Conservation (phyloP, 2,329 filamentous ascomycete species). For the Aspergillus brunneoviolaceus region DNA sequence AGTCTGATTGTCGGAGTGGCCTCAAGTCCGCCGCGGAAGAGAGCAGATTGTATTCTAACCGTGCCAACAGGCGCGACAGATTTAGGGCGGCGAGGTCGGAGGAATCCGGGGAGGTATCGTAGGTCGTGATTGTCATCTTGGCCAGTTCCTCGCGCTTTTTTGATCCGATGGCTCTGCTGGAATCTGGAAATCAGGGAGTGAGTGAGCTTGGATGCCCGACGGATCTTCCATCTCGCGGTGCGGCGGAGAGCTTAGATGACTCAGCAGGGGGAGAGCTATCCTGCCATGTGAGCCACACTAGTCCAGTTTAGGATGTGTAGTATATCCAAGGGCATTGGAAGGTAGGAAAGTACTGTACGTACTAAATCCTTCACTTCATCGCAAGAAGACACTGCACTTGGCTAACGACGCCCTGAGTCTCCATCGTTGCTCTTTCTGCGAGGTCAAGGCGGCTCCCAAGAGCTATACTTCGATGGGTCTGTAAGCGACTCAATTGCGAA, state of each 20-base stretch:
- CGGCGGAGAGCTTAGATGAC: constrained; percentile 1
- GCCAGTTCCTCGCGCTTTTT: background rate
- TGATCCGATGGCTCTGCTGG: background rate
- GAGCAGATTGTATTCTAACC: constrained; percentile 46
- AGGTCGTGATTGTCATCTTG: constrained; percentile 25
- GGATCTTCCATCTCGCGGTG: background rate
- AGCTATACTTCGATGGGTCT: too few species aligned
- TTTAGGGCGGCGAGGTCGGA: constrained; percentile 39
- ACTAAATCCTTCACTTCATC: too few species aligned
- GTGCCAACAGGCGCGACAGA: constrained; percentile 43
- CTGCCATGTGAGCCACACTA: background rate
- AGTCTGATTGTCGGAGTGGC: constrained; percentile 39
- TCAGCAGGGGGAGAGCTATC: background rate
- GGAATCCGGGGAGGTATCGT: constrained; percentile 16
- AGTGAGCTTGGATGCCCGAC: background rate
- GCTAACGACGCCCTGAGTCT: too few species aligned
- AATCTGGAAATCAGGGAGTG: background rate
- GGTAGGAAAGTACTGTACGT: background rate
- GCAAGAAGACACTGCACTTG: too few species aligned
- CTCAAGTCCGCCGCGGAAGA: constrained; percentile 39
- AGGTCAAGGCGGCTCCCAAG: background rate
- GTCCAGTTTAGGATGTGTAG: background rate
- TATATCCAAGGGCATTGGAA: background rate
- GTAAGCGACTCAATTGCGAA: too few species aligned
- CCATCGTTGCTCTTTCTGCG: too few species aligned